Percentiles rank a stretch among this genome's conserved stretches.
Conservation (phyloP, 2,329 filamentous ascomycete species). For the Claviceps pazoutovae region DNA sequence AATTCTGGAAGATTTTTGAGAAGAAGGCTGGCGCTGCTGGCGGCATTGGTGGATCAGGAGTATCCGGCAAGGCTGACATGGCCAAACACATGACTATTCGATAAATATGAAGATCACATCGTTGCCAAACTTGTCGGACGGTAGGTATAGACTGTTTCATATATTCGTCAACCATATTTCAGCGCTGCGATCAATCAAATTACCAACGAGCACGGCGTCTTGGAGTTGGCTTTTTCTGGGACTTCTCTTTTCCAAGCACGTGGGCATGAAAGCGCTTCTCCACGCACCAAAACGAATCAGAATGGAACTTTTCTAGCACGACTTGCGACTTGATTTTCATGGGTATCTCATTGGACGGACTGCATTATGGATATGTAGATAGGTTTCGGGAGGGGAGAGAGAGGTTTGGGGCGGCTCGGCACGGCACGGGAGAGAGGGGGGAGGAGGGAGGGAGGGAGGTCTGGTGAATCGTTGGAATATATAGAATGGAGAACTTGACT, state of each 20-base stretch:
- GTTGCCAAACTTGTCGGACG: slow-evolving; percentile 18
- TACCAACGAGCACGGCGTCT: slow-evolving; percentile 36
- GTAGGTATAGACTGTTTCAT: slow-evolving; percentile 33
- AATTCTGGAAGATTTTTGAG: slow-evolving; percentile 99
- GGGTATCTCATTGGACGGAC: not conserved
- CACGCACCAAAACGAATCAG: slow-evolving; percentile 20
- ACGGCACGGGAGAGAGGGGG: too few relatives aligned
- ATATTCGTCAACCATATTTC: slow-evolving; percentile 24
- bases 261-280: slow-evolving; percentile 36
- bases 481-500: not conserved
- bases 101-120: slow-evolving; percentile 29
- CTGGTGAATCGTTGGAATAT: not conserved
- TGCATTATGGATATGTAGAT: not conserved
- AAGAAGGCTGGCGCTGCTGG: slow-evolving; percentile 74
- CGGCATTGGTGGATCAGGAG: slow-evolving; percentile 48
- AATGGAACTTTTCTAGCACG: slow-evolving; percentile 18
- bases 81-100: slow-evolving; percentile 93
- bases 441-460: not conserved
- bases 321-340: slow-evolving; percentile 12
- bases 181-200: slow-evolving; percentile 3
- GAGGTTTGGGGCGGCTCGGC: too few relatives aligned
- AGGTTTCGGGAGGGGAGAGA: too few relatives aligned
- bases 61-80: slow-evolving; percentile 69
- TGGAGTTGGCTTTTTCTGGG: slow-evolving; percentile 22
- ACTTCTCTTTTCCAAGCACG: slow-evolving; percentile 28